Evolutionary conservation across 2,329 filamentous ascomycete genomes (phyloP).

Genomic region (Hypomyces perniciosus): DNA sequence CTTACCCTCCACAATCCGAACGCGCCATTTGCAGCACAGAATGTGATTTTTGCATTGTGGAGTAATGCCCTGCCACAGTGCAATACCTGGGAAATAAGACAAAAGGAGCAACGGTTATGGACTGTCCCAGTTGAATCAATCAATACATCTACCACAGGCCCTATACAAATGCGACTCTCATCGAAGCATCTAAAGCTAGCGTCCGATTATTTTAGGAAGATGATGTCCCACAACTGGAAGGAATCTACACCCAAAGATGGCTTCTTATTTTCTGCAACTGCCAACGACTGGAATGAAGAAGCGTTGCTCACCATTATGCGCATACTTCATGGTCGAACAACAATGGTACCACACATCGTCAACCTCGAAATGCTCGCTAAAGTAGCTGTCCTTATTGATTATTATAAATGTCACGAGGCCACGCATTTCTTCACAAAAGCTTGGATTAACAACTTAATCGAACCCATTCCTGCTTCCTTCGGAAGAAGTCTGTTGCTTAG

Average conservation of each 20-base stretch:
- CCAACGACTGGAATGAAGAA: conserved; percentile 25
- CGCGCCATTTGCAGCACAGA: background rate
- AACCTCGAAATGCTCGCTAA: conserved; percentile 35
- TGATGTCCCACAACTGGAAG: conserved; percentile 9
- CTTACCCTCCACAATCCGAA: conserved; percentile 1
- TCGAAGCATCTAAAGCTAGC: conserved; percentile 31
- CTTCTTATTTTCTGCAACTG: conserved; percentile 1
- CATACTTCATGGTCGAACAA: conserved; percentile 36
- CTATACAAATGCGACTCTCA: conserved; percentile 19
- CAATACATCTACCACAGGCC: too few relatives aligned
- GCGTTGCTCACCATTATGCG: conserved; percentile 37
- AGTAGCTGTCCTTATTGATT: conserved; percentile 38
- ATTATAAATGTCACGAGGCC: conserved; percentile 36
- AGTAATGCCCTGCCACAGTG: background rate
- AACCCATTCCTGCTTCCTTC: background rate
- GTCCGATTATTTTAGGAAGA: conserved; percentile 19
- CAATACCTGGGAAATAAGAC: background rate
- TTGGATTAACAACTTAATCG: background rate
- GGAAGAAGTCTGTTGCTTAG: background rate
- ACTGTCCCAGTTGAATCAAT: too few relatives aligned
- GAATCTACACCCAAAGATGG: conserved; percentile 1
- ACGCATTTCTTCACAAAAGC: conserved; percentile 30
- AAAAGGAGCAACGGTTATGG: background rate
- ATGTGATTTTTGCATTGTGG: background rate
- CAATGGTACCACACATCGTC: conserved; percentile 32